Evolutionary conservation across 441 rosid genomes (phyloP), one percentile per base, ranked within the genome.

Genomic region (Lepidium campestre): DNA sequence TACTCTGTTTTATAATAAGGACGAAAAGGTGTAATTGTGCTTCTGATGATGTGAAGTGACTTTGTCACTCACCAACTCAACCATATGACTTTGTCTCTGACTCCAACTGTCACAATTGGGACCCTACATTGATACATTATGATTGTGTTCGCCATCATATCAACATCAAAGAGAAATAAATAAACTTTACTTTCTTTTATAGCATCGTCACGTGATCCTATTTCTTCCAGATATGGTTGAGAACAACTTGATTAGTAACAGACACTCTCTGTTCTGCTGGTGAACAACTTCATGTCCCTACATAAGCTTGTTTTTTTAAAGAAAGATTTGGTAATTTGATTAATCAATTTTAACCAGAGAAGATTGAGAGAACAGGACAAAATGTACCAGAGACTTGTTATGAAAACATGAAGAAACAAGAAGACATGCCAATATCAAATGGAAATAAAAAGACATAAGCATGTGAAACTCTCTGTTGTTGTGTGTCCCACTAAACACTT

Each of bases 211-310:
- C 42, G 68, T 42, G 63, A 70, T 53, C 56, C 11, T 44, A 14
- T 27, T 6, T 62, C 25, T 53, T 62, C 25, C 35, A 36, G 45
- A 44, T 53, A 70, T 53, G 48, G 32, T 62, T 70, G 62, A 61
- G 13, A 44, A 61, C 55, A 54, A 35, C 46, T 35, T 35, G 20
- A 35, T 25, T 25, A 62, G 42, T 65, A 22, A 65, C 44, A 41
- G 10, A 54, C n/a, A 54, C 53, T 29, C 10, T 10, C 41, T 53
- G 62, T 54, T 31, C 23, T 53, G 42, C 34, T 53, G 42, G 62
- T 65, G 53, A 41, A 52, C 11, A 42, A 52, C 42, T 31, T 31
- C 17, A 62, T 62, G 68, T 44, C 74, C 68, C 74, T 47, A 70
- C 68, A 62, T 53, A 44, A 45, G 23, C 25, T 12, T 55, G 57